Conservation (phyloP, 441 rosid species). For the Breynia disticha region DNA sequence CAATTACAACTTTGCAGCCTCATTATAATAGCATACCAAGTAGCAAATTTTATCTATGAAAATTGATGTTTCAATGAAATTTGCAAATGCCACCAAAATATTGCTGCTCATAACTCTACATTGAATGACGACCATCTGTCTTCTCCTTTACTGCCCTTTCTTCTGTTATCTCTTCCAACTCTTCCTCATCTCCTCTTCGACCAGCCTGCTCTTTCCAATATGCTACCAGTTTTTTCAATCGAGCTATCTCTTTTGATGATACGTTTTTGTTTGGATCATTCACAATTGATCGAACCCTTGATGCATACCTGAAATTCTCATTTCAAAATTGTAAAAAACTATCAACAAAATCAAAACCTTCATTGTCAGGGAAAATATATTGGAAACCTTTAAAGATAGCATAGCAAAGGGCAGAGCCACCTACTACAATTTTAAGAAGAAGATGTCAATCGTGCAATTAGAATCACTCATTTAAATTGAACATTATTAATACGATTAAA, state of each 20-base stretch:
- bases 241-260: slow-evolving; percentile 76
- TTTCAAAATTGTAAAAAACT: too few relatives aligned
- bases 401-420: too few relatives aligned
- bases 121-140: slow-evolving; percentile 45
- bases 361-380: not conserved
- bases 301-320: slow-evolving; percentile 55
- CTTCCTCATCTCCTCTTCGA: slow-evolving; percentile 66
- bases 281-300: slow-evolving; percentile 79
- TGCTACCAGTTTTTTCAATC: slow-evolving; percentile 72
- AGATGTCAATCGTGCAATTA: too few relatives aligned
- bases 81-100: too few relatives aligned
- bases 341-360: not conserved
- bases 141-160: slow-evolving; percentile 36
- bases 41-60: too few relatives aligned
- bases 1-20: too few relatives aligned
- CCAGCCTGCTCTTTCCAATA: slow-evolving; percentile 97
- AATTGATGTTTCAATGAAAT: too few relatives aligned
- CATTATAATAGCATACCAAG: too few relatives aligned
- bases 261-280: slow-evolving; percentile 87
- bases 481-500: too few relatives aligned
- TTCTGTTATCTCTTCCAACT: slow-evolving; percentile 72
- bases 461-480: too few relatives aligned
- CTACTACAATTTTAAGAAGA: too few relatives aligned
- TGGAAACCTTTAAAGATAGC: too few relatives aligned
- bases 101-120: slow-evolving; percentile 29